Evolutionary conservation across 1,284 basidiomycete species (phyloP), one percentile per base, ranked within the genome.

Genomic region (Ganoderma boninense): DNA sequence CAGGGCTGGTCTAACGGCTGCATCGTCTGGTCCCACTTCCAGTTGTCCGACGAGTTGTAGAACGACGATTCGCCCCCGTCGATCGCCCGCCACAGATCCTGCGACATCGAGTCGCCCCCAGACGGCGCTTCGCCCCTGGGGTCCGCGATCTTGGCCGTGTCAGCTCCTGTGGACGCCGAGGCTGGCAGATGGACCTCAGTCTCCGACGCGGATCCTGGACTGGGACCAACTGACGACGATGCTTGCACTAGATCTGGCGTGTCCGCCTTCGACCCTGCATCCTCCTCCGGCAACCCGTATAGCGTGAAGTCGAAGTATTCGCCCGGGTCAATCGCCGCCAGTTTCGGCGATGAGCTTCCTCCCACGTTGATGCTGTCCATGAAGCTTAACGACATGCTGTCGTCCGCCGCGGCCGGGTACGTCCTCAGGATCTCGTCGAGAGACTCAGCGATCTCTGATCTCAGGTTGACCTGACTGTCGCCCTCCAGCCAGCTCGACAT

Each of bases 11-110:
- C 93, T 69, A 85, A 78, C 43, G 87, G 80, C 68, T 85, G 80
- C 90, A 93, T 92, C 40, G 84, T 77, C 71, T 85, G 85, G 69
- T 93, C 92, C 89, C 89, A 94, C 81, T 92, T 94, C 89, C 89
- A 94, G 65, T 85, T 85, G 66, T 83, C 84, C 44, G 84, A 73
- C 71, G 74, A 71, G 67, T 90, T 88, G 80, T 88, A 93, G 78
- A 91, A 93, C 67, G 89, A 84, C 32, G 89, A 87, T 82, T 93
- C 92, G 62, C 92, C 92, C 59, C 91, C 92, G 75, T 93, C 92
- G 60, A 94, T 89, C 77, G 92, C 91, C 76, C 88, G 88, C 84
- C 88, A 89, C 66, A 86, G 80, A 60, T 89, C 89, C 43, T 91
- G 80, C 60, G 88, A 85, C 69, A 92, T 82, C 54, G 85, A 81